Evolutionary conservation across 495 filamentous ascomycete species (phyloP).

Genomic region (Margaritispora aquatica): DNA sequence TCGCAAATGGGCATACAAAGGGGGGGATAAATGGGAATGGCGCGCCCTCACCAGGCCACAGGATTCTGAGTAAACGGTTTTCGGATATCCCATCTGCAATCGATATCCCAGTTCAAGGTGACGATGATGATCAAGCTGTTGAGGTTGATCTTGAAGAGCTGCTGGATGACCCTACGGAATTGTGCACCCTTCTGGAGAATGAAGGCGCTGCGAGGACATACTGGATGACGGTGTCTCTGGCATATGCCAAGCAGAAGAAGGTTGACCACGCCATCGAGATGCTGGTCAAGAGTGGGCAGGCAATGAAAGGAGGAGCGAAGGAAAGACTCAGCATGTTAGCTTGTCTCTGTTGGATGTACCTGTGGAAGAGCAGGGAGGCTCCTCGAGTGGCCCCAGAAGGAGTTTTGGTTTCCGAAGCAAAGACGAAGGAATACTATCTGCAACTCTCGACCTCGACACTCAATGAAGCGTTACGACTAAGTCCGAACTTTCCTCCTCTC

Average conservation of each 20-base stretch:
- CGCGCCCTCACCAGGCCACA: slow-evolving; percentile 4
- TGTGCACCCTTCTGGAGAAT: slow-evolving; percentile 89
- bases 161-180: slow-evolving; percentile 89
- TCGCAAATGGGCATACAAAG: slow-evolving; percentile 49
- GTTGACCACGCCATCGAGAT: slow-evolving; percentile 93
- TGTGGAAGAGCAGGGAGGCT: slow-evolving; percentile 86
- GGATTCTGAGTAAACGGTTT: slow-evolving; percentile 53
- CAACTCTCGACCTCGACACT: slow-evolving; percentile 82
- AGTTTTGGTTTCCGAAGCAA: slow-evolving; percentile 54
- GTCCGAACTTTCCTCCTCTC: slow-evolving; percentile 80
- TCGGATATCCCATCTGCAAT: slow-evolving; percentile 83
- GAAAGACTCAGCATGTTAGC: slow-evolving; percentile 82
- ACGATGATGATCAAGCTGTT: slow-evolving; percentile 73
- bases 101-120: slow-evolving; percentile 81
- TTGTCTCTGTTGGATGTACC: slow-evolving; percentile 85
- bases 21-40: slow-evolving; percentile 34
- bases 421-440: slow-evolving; percentile 88
- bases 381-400: slow-evolving; percentile 68
- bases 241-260: slow-evolving; percentile 94
- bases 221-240: slow-evolving; percentile 93
- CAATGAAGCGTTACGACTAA: slow-evolving; percentile 92
- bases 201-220: slow-evolving; percentile 80
- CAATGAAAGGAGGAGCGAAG: slow-evolving; percentile 64
- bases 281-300: slow-evolving; percentile 71
- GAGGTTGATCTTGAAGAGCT: slow-evolving; percentile 89